Evolutionary conservation across 2,329 filamentous ascomycete species (phyloP).

Genomic region (Talaromyces atroroseus): DNA sequence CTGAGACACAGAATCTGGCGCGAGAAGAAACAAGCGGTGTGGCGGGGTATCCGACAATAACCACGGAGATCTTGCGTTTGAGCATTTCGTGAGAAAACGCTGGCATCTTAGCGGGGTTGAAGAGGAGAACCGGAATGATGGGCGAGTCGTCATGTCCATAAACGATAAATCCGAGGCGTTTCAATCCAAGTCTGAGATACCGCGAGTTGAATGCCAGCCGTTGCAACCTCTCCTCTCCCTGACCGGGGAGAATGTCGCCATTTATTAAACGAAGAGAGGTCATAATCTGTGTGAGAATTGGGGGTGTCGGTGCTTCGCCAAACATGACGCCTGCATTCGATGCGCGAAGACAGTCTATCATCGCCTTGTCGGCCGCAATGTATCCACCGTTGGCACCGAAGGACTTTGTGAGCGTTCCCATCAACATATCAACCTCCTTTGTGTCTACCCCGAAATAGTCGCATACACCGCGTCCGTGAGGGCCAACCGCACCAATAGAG

Average conservation of each 20-base stretch:
- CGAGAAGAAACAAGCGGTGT: conserved; percentile 93
- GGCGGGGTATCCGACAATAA: conserved; percentile 94
- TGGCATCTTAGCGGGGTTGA: conserved; percentile 98
- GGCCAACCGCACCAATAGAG: conserved; percentile 87
- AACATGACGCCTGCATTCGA: conserved; percentile 82
- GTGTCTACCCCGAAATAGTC: conserved; percentile 95
- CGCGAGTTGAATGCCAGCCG: conserved; percentile 97
- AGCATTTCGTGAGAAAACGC: conserved; percentile 99
- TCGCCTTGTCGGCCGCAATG: conserved; percentile 78
- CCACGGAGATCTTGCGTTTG: conserved; percentile 92
- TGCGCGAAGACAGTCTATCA: conserved; percentile 84
- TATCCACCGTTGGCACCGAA: conserved; percentile 98
- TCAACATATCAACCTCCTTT: conserved; percentile 83
- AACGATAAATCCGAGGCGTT: conserved; percentile 92
- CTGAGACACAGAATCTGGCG: conserved; percentile 90
- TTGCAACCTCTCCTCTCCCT: conserved; percentile 92
- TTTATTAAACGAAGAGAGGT: conserved; percentile 82
- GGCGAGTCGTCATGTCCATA: conserved; percentile 97
- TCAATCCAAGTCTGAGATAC: conserved; percentile 94
- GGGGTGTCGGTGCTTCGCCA: conserved; percentile 81
- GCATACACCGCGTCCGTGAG: conserved; percentile 83
- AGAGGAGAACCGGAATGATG: conserved; percentile 89
- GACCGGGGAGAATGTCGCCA: conserved; percentile 79
- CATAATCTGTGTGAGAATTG: conserved; percentile 85
- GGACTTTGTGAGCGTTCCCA: conserved; percentile 97